Conservation (phyloP, 768 basidiomycete genomes). For the Strobilomyces dryophilus region DNA sequence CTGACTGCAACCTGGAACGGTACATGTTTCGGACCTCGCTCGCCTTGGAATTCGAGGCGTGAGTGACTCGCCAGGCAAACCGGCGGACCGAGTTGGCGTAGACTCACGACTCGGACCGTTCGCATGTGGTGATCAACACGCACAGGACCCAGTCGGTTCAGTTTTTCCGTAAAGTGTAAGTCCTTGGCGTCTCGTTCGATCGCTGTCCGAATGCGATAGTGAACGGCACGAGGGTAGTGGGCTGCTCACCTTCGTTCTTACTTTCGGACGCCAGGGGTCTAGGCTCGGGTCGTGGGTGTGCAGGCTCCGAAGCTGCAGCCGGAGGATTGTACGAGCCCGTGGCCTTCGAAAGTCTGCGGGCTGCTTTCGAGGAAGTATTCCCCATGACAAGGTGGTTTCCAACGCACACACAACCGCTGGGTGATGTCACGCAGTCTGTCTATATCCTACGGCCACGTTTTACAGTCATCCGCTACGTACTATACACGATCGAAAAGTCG, state of each 20-base stretch:
- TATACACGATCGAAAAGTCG: constrained; percentile 34
- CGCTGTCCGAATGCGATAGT: constrained; percentile 33
- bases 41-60: constrained; percentile 1
- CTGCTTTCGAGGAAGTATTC: constrained; percentile 53
- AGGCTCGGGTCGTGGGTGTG: constrained; percentile 13
- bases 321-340: constrained; percentile 39
- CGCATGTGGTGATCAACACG: constrained; percentile 63
- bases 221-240: not conserved
- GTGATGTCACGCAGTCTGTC: constrained; percentile 11
- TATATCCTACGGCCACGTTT: constrained; percentile 33
- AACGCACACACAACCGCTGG: not conserved
- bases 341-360: constrained; percentile 49
- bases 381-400: constrained; percentile 48
- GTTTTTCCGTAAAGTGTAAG: constrained; percentile 64
- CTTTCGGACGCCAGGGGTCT: constrained; percentile 45
- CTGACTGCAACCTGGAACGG: constrained; percentile 50
- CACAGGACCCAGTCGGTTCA: constrained; percentile 63
- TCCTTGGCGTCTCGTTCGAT: constrained; percentile 66
- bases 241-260: constrained; percentile 43
- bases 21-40: constrained; percentile 43
- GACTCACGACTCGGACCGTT: constrained; percentile 44
- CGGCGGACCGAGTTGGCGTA: not conserved
- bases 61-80: not conserved
- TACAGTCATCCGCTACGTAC: constrained; percentile 38
- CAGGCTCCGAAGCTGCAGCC: constrained; percentile 11